phyloP scores from a whole-genome alignment of 2,329 filamentous ascomycete genomes.

The Pseudopithomyces maydicus region DNA sequence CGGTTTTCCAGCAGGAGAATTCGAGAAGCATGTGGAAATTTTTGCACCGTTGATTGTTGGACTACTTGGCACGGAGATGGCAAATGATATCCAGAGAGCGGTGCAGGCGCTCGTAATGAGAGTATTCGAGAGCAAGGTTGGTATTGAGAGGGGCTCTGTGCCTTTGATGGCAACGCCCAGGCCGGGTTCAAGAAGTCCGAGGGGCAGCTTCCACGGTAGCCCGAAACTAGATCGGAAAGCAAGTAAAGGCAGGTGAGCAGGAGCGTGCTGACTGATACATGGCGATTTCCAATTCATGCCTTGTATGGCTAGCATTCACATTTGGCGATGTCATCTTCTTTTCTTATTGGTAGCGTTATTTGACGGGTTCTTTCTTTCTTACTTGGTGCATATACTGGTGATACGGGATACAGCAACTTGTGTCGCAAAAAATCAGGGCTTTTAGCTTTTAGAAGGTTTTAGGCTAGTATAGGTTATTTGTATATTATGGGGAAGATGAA shows the following conservation, averaged over 20 bases:
- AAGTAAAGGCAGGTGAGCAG: background rate
- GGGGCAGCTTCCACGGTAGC: conserved; percentile 1
- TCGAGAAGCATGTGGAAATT: conserved; percentile 75
- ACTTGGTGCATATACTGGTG: too few relatives aligned
- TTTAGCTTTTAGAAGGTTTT: too few relatives aligned
- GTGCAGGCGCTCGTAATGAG: conserved; percentile 78
- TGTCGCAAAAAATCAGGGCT: too few relatives aligned
- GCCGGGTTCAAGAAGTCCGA: background rate
- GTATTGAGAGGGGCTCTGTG: conserved; percentile 19
- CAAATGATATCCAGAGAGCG: conserved; percentile 75
- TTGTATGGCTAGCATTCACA: too few relatives aligned
- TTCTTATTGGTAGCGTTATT: too few relatives aligned
- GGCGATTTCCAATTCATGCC: too few relatives aligned
- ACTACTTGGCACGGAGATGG: conserved; percentile 80
- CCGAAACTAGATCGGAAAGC: background rate
- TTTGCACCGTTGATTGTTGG: conserved; percentile 90
- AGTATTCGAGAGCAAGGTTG: conserved; percentile 69
- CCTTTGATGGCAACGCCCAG: conserved; percentile 28
- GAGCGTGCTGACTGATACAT: background rate
- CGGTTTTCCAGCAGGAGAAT: conserved; percentile 79
- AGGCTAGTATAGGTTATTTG: too few relatives aligned
- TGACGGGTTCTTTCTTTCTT: too few relatives aligned
- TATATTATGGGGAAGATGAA: too few relatives aligned
- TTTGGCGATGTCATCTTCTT: too few relatives aligned
- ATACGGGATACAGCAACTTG: too few relatives aligned